These are phyloP conservation scores for Hirsutella thompsonii DNA, from an alignment of 2,329 filamentous ascomycete genomes.

Conservation along the genomic window DNA sequence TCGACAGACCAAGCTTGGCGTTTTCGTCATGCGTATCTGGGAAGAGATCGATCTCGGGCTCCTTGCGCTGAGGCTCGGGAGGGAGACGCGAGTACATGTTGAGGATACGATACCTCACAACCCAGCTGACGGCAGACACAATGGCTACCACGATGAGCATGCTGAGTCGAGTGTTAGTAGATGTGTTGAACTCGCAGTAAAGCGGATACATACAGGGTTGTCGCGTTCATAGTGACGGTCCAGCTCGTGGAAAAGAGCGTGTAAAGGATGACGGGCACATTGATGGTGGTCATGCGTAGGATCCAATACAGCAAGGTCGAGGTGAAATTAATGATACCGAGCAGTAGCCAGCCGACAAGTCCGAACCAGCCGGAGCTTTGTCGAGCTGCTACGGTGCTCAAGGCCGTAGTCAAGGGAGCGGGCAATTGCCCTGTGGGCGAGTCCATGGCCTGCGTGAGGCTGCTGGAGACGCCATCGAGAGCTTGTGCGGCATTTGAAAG, in stretches of 20 bases:
- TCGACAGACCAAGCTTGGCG: slow-evolving; percentile 81
- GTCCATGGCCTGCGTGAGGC: slow-evolving; percentile 18
- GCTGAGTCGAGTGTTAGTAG: slow-evolving; percentile 23
- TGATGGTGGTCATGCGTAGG: slow-evolving; percentile 77
- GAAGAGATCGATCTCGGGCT: slow-evolving; percentile 89
- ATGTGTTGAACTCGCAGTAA: slow-evolving; percentile 1
- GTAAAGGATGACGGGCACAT: slow-evolving; percentile 79
- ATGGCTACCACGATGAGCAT: slow-evolving; percentile 66
- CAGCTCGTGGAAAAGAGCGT: slow-evolving; percentile 81
- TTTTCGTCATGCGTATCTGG: slow-evolving; percentile 85
- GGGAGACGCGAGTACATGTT: slow-evolving; percentile 95
- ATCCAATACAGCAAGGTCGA: slow-evolving; percentile 60
- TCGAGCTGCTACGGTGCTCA: slow-evolving; percentile 21
- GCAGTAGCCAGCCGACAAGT: slow-evolving; percentile 39
- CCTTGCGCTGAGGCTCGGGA: slow-evolving; percentile 88
- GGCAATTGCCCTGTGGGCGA: slow-evolving; percentile 18
- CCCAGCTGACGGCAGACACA: slow-evolving; percentile 81
- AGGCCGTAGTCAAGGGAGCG: slow-evolving; percentile 23
- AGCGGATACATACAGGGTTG: slow-evolving; percentile 57
- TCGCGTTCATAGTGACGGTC: slow-evolving; percentile 98
- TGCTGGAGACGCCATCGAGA: slow-evolving; percentile 19
- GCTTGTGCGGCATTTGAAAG: slow-evolving; percentile 22
- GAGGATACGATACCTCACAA: slow-evolving; percentile 87
- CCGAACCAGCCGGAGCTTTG: slow-evolving; percentile 43
- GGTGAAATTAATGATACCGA: slow-evolving; percentile 40